Percentiles rank a stretch among this genome's conserved stretches.
phyloP scores from a whole-genome alignment of 2,329 filamentous ascomycete species.

The Fusarium phyllophilum region DNA sequence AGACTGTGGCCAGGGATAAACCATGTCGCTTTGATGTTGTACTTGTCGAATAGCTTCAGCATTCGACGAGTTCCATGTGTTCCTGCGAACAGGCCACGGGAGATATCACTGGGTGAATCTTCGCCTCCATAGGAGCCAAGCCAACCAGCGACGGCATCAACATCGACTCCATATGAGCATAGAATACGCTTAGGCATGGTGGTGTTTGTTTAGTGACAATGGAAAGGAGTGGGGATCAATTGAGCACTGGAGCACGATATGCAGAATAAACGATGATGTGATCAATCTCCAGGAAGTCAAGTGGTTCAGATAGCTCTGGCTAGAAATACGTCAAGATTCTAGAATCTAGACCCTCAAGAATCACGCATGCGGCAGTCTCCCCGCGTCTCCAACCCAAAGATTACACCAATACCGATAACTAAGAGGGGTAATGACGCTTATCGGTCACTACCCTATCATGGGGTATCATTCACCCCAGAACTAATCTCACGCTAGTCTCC shows the following conservation, averaged over 20 bases:
- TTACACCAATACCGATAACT: not conserved
- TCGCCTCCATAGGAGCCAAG: slow-evolving; percentile 79
- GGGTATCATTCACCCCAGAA: slow-evolving; percentile 36
- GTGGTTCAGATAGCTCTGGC: not conserved
- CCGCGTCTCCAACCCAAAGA: not conserved
- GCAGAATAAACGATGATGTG: not conserved
- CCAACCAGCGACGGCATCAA: slow-evolving; percentile 82
- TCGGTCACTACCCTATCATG: not conserved
- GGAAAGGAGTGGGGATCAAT: not conserved
- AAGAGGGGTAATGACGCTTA: slow-evolving; percentile 17
- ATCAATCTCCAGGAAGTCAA: not conserved
- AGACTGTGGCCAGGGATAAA: slow-evolving; percentile 62
- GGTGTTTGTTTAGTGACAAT: not conserved
- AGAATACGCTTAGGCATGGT: slow-evolving; percentile 8
- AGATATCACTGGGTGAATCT: slow-evolving; percentile 66
- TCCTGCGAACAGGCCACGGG: slow-evolving; percentile 68
- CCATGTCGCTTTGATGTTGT: slow-evolving; percentile 73
- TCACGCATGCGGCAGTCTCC: not conserved
- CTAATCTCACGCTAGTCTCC: slow-evolving; percentile 6
- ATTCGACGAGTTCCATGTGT: slow-evolving; percentile 72
- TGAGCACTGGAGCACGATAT: too few relatives aligned
- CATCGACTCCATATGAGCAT: slow-evolving; percentile 71
- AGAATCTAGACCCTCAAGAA: not conserved
- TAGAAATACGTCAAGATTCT: not conserved
- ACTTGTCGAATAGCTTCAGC: slow-evolving; percentile 76